These are phyloP conservation scores for Wickerhamomyces ciferrii DNA, from an alignment of 805 yeast genomes.

Conservation along the genomic window DNA sequence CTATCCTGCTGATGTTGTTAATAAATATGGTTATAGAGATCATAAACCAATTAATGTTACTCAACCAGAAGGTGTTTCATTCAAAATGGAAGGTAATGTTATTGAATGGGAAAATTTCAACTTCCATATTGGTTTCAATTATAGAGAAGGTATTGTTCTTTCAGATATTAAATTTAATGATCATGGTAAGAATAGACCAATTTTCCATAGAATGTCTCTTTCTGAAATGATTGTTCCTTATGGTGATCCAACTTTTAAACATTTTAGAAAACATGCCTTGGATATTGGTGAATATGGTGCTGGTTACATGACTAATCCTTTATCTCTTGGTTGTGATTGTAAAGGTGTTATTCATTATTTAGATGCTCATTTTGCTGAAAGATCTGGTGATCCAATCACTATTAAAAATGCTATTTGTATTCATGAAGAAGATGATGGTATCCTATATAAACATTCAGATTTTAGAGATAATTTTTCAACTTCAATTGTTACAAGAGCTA, in stretches of 20 bases:
- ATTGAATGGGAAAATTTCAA: conserved; percentile 77
- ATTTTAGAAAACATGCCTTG: conserved; percentile 81
- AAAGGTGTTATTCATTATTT: conserved; percentile 80
- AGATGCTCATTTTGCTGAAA: conserved; percentile 71
- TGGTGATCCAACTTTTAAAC: conserved; percentile 75
- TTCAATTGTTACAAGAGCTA: conserved; percentile 69
- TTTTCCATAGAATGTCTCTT: conserved; percentile 74
- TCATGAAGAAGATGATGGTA: conserved; percentile 83
- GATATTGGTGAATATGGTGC: conserved; percentile 89
- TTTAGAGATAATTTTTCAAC: conserved; percentile 77
- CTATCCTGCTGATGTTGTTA: conserved; percentile 59
- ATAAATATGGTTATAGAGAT: conserved; percentile 61
- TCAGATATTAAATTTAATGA: conserved; percentile 71
- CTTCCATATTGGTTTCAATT: conserved; percentile 79
- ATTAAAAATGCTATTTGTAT: conserved; percentile 76
- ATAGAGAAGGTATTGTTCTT: conserved; percentile 79
- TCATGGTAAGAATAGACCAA: conserved; percentile 66
- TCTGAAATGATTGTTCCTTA: conserved; percentile 85
- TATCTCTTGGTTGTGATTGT: conserved; percentile 78
- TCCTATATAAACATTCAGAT: conserved; percentile 77
- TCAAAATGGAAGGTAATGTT: conserved; percentile 61
- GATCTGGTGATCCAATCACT: conserved; percentile 63
- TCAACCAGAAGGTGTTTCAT: conserved; percentile 82
- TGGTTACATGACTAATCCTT: conserved; percentile 78
- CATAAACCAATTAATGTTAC: conserved; percentile 64